Percentiles rank a stretch among this genome's conserved stretches.
phyloP scores from a whole-genome alignment of 345 rosid genomes.

The Euclidium syriacum region DNA sequence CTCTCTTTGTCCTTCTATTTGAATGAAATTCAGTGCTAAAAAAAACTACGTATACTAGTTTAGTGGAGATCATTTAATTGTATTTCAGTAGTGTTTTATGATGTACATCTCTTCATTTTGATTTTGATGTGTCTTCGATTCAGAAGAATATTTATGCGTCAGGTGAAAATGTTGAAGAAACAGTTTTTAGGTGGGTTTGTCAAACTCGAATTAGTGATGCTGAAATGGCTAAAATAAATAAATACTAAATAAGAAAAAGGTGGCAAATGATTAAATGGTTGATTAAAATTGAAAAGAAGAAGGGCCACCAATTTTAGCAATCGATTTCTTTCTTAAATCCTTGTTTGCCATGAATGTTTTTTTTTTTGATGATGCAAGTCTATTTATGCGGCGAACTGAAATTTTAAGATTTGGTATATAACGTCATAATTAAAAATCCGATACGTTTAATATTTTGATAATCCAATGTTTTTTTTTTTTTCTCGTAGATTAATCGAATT shows the following conservation, averaged over 20 bases:
- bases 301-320: conserved; percentile 36
- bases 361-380: conserved; percentile 11
- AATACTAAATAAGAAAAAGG: conserved; percentile 11
- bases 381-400: conserved; percentile 35
- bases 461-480: not conserved
- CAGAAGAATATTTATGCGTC: not conserved
- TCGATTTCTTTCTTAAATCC: conserved; percentile 31
- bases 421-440: conserved; percentile 4
- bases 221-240: conserved; percentile 22
- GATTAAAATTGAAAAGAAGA: conserved; percentile 33
- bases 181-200: not conserved
- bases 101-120: conserved; percentile 5
- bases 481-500: not conserved
- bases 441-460: not conserved
- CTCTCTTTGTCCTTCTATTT: too few species aligned
- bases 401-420: not conserved
- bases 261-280: conserved; percentile 35
- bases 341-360: conserved; percentile 28
- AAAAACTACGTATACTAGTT: too few species aligned
- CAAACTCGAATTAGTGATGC: conserved; percentile 24
- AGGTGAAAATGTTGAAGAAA: not conserved
- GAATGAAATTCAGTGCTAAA: too few species aligned
- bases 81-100: not conserved
- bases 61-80: not conserved
- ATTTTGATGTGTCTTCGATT: conserved; percentile 13